phyloP scores from a whole-genome alignment of 345 rosid genomes.

The Euphorbia tirucalli region DNA sequence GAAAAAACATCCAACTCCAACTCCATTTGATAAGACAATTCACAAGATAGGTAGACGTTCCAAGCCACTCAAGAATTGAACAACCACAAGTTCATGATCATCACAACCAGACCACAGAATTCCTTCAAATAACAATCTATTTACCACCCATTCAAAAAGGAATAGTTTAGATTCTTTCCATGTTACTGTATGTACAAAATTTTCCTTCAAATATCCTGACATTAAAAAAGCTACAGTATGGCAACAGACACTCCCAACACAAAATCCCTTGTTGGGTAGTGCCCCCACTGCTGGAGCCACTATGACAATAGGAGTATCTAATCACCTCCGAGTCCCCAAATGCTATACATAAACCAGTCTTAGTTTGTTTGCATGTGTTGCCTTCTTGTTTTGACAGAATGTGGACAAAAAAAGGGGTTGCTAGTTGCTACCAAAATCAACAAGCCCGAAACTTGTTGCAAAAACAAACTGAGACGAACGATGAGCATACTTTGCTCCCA shows the following conservation, averaged over 20 bases:
- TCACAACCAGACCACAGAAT: slow-evolving; percentile 24
- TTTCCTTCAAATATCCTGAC: slow-evolving; percentile 39
- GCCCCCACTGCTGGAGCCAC: slow-evolving; percentile 51
- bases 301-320: slow-evolving; percentile 47
- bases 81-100: slow-evolving; percentile 19
- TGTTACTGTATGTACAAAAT: slow-evolving; percentile 44
- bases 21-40: slow-evolving; percentile 32
- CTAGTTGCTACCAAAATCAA: slow-evolving; percentile 50
- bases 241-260: slow-evolving; percentile 46
- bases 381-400: slow-evolving; percentile 54
- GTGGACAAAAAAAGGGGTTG: slow-evolving; percentile 35
- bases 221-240: slow-evolving; percentile 38
- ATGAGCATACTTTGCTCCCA: slow-evolving; percentile 88
- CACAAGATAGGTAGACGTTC: slow-evolving; percentile 14
- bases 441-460: slow-evolving; percentile 64
- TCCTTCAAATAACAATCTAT: slow-evolving; percentile 24
- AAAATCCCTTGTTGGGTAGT: slow-evolving; percentile 32
- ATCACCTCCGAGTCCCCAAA: slow-evolving; percentile 41
- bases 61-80: slow-evolving; percentile 29
- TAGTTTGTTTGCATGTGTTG: slow-evolving; percentile 49
- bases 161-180: slow-evolving; percentile 24
- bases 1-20: slow-evolving; percentile 33
- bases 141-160: slow-evolving; percentile 24
- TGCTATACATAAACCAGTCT: slow-evolving; percentile 44
- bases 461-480: slow-evolving; percentile 65